Base-by-base conservation (phyloP, 2,329 filamentous ascomycete genomes). In the Neocucurbitaria cava region DNA sequence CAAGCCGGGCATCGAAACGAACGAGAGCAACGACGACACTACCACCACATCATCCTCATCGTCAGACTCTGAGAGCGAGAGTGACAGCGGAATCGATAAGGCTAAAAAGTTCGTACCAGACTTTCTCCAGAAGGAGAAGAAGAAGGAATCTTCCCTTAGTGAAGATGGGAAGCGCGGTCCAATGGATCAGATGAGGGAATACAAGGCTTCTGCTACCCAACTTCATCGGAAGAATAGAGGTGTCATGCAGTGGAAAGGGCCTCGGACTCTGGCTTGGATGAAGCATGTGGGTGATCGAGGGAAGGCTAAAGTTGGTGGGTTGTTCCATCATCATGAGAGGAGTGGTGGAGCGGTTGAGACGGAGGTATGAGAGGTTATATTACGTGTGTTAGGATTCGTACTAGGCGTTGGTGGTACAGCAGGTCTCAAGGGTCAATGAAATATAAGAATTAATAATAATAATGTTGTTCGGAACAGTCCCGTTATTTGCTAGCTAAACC, bases 241-340 rank as follows among this genome's bases (percentile, higher is more conserved):
- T 0, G 69, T 89, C 36, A 92, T 92, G 89, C 89, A 92, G 75
- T 92, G 88, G 86, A 83, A 82, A 79, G 72, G 83, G 66, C 83
- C 80, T 18, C 79, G 79, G 70, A 85, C 74, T 49, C 75, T 78
- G 53, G 83, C 87, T 64, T 84, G 83, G 72, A 80, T 88, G 54
- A 84, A 85, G 66, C 83, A 86, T 35, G 85, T 85, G 50, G 81
- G 85, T 1, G 80, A 82, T 55, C 76, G 81, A 24, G 77, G 83
- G 3, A 79, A 80, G 62, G 73, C 77, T 40, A 76, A 77, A 56
- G 66, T 83, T 3, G 69, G 70, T 35, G 72, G 76, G 3, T 33
- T 80, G 18, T 86, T 90, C 61, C 80, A 85, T 45, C 86, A 89
- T 68, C 76, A 80, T 47, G 83, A 85, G 17, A 84, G 68, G 46